Conservation (phyloP, 2,329 filamentous ascomycete genomes). For the Trichoderma citrinoviride region DNA sequence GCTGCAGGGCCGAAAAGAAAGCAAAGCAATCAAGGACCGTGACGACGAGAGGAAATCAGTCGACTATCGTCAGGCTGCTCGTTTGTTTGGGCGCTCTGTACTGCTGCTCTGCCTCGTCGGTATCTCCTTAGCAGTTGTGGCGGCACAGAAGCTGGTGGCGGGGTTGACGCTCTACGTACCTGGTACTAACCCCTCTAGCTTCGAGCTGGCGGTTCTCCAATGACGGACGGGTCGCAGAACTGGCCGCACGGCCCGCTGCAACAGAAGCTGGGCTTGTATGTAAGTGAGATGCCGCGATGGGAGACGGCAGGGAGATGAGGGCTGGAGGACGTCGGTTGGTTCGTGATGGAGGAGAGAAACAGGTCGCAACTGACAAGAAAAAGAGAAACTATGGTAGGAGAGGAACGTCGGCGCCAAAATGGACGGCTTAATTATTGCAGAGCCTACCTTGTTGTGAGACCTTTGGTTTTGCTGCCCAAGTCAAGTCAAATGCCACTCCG, state of each 20-base stretch:
- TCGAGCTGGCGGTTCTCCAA: conserved; percentile 10
- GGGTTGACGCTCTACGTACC: conserved; percentile 3
- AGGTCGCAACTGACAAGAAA: background rate
- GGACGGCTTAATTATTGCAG: background rate
- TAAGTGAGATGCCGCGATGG: conserved; percentile 1
- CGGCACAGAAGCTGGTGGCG: conserved; percentile 16
- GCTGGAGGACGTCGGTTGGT: background rate
- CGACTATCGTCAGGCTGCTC: background rate
- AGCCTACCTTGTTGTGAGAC: conserved; percentile 2
- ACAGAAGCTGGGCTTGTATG: background rate
- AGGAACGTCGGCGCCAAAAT: background rate
- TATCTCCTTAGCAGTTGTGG: background rate
- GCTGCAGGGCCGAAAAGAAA: background rate
- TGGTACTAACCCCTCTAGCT: conserved; percentile 17
- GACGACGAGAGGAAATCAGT: background rate
- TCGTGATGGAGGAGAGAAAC: background rate
- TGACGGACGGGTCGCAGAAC: conserved; percentile 25
- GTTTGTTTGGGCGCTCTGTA: background rate
- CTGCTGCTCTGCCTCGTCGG: background rate
- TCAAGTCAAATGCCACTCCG: conserved; percentile 1
- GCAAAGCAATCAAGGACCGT: background rate
- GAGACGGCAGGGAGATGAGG: background rate
- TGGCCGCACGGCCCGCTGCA: conserved; percentile 25
- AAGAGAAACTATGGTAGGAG: background rate
- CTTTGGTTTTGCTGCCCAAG: conserved; percentile 2